These are phyloP conservation scores for Vigna trinervia DNA, from an alignment of 306 rosid species.

Conservation along the genomic window DNA sequence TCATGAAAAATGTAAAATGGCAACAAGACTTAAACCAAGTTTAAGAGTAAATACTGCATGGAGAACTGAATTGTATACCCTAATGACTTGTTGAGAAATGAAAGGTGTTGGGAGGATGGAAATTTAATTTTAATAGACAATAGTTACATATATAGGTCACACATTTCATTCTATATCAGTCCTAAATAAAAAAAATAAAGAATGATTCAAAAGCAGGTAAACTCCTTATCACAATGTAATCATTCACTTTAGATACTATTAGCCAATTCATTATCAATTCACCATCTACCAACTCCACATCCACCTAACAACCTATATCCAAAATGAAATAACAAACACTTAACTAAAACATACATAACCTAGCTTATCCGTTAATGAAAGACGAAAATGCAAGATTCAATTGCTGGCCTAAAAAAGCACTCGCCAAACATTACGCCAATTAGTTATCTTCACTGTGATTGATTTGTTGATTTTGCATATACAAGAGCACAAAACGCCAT, in stretches of 20 bases:
- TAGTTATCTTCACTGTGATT: background rate
- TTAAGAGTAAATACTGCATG: background rate
- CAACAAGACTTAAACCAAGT: conserved; percentile 6
- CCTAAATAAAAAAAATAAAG: background rate
- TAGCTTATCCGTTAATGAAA: background rate
- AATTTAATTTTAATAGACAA: background rate
- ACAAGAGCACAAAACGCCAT: background rate
- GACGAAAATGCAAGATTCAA: background rate
- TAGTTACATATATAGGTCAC: background rate
- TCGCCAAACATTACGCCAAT: conserved; percentile 10
- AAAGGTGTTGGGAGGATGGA: background rate
- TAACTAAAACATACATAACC: background rate
- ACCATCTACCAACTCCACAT: background rate
- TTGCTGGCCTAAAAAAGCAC: conserved; percentile 11
- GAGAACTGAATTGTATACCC: conserved; percentile 8
- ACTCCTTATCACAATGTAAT: background rate
- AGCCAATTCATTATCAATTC: conserved; percentile 25
- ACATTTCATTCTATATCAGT: background rate
- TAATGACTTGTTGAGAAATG: conserved; percentile 4
- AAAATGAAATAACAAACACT: background rate
- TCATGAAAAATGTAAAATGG: background rate
- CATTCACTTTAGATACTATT: background rate
- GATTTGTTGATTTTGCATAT: background rate
- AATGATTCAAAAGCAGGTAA: background rate
- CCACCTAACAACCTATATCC: conserved; percentile 19